Evolutionary conservation across 2,329 filamentous ascomycete genomes (phyloP), one percentile per base, ranked within the genome.

Genomic region (Diaporthe citri): DNA sequence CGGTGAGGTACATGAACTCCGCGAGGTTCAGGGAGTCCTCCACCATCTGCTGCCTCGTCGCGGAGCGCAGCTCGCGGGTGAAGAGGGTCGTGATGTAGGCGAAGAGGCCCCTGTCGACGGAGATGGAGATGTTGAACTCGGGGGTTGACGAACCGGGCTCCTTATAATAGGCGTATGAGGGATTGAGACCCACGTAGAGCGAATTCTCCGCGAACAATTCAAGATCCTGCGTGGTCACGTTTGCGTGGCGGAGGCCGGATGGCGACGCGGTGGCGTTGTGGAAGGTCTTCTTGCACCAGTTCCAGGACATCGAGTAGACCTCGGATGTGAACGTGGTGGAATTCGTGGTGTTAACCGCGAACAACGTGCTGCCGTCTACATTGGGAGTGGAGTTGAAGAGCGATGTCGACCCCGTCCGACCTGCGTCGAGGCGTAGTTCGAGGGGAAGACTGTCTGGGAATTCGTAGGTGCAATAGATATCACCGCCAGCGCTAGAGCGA

Each of bases 1-100:
- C 36, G 22, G 57, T 60, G 22, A 60, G 57, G 57, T 60, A 60
- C 57, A 60, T 60, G 57, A 25, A 60, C 57, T 60, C 57, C 7
- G 57, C 57, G 12, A 60, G 36, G 36, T 41, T 60, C 3, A 60
- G 57, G 2, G 57, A 60, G 57, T 60, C 57, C 57, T 60, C n/a
- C 22, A 60, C 57, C n/a, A 13, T 12, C 57, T 17, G 22, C 57
- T 39, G 36, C 36, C 57, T 25, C 12, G 57, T 60, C 7, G 57
- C 57, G 12, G 57, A 25, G 17, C 36, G 57, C 15, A 60, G 57
- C 36, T 41, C 57, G 12, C 57, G 57, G 13, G 57, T 60, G n/a
- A 60, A 41, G n/a, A 60, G 57, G 10, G n/a, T 60, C 12, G 57
- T 60, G 6, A 60, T 15, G 36, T 60, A 60, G n/a, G 36, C 15